Evolutionary conservation across 192 early-diverging fungal genomes (phyloP).

Genomic region (Coemansia sp.): DNA sequence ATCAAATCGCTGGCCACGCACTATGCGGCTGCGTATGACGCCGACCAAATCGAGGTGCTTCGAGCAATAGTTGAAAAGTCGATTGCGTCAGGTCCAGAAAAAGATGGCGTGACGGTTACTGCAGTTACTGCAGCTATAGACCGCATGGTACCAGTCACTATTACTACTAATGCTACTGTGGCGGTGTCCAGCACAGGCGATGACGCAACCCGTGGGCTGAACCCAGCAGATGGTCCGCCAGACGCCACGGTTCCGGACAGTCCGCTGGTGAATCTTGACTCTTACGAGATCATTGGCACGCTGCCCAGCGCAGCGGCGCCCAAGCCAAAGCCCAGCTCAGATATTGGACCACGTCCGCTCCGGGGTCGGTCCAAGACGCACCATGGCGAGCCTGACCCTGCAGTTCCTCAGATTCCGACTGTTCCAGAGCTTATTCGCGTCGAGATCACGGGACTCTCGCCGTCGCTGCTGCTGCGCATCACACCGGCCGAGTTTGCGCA

Average conservation of each 20-base stretch:
- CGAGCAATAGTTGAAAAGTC: conserved; percentile 26
- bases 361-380: conserved; percentile 46
- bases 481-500: conserved; percentile 63
- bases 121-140: conserved; percentile 20
- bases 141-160: conserved; percentile 35
- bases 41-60: conserved; percentile 32
- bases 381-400: conserved; percentile 36
- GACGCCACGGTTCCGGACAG: background rate
- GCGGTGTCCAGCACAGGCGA: background rate
- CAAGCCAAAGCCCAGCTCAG: conserved; percentile 9
- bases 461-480: conserved; percentile 62
- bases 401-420: conserved; percentile 41
- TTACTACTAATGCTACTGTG: background rate
- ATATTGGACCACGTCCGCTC: conserved; percentile 16
- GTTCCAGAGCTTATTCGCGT: conserved; percentile 54
- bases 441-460: conserved; percentile 62
- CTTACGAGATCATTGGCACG: conserved; percentile 34
- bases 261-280: conserved; percentile 21
- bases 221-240: background rate
- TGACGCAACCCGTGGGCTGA: conserved; percentile 10
- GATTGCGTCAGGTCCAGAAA: background rate
- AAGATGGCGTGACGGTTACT: conserved; percentile 5
- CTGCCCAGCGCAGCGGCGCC: conserved; percentile 1
- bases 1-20: conserved; percentile 24
- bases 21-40: conserved; percentile 26